These are phyloP conservation scores for Yamadazyma dendronema DNA, from an alignment of 1,139 yeast species.

Conservation along the genomic window DNA sequence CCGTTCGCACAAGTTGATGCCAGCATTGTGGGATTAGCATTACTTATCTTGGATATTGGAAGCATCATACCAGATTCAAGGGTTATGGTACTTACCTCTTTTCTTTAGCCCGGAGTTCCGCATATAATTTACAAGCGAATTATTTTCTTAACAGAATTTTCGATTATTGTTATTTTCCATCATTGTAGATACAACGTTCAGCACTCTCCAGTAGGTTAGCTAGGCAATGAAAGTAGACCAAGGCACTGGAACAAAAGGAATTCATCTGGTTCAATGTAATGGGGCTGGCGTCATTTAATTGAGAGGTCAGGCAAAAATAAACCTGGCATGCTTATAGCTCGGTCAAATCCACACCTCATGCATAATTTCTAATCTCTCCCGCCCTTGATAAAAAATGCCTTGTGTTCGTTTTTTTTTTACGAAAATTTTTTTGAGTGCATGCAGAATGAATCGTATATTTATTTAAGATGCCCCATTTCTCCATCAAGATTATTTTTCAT, in stretches of 20 bases:
- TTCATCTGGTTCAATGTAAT: too few species aligned
- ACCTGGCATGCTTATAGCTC: background rate
- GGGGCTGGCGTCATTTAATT: background rate
- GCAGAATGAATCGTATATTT: constrained; percentile 13
- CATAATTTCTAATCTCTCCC: background rate
- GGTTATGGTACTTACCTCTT: background rate
- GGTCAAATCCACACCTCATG: background rate
- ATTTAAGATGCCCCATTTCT: constrained; percentile 11
- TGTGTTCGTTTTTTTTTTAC: constrained; percentile 4
- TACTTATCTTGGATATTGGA: background rate
- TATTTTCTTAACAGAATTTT: background rate
- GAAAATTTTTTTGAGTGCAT: constrained; percentile 7
- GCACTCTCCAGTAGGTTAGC: too few species aligned
- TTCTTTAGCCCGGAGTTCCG: background rate
- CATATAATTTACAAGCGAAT: background rate
- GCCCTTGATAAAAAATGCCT: background rate
- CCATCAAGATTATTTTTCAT: constrained; percentile 2
- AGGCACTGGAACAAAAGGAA: too few species aligned
- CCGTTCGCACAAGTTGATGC: background rate
- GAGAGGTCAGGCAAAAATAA: background rate
- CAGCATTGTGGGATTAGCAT: background rate
- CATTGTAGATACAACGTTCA: background rate
- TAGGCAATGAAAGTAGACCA: too few species aligned
- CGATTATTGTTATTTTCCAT: background rate
- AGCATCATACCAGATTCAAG: background rate